phyloP scores from a whole-genome alignment of 495 filamentous ascomycete species.

The Trypethelium eluteriae region DNA sequence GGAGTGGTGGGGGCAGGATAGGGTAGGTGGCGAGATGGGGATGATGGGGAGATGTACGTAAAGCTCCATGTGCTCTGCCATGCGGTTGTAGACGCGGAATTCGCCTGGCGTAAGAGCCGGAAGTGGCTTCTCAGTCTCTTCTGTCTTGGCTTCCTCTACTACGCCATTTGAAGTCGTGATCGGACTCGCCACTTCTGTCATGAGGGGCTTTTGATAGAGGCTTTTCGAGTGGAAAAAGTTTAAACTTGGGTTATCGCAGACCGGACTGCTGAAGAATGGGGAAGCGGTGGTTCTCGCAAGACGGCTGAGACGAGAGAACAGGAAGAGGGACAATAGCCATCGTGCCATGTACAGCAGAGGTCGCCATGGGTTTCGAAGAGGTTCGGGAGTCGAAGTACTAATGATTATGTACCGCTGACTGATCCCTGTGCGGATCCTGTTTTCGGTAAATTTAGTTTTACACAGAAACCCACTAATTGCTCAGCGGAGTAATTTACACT shows the following conservation, averaged over 20 bases:
- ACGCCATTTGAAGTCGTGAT: not conserved
- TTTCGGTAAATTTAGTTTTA: too few relatives aligned
- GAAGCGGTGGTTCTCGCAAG: not conserved
- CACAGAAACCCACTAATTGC: too few relatives aligned
- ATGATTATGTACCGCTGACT: too few relatives aligned
- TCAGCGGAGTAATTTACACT: too few relatives aligned
- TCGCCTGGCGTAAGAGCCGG: slow-evolving; percentile 49
- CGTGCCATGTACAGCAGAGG: not conserved
- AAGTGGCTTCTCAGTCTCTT: slow-evolving; percentile 23
- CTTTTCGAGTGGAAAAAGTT: not conserved
- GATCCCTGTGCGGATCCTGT: too few relatives aligned
- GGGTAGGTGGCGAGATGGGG: too few relatives aligned
- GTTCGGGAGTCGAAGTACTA: not conserved
- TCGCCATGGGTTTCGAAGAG: not conserved
- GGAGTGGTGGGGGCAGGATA: slow-evolving; percentile 2
- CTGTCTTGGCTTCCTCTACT: not conserved
- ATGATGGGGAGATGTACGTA: slow-evolving; percentile 48
- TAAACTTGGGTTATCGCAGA: not conserved
- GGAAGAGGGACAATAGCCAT: not conserved
- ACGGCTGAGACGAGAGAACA: not conserved
- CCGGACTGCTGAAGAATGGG: not conserved
- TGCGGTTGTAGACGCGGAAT: slow-evolving; percentile 59
- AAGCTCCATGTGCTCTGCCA: slow-evolving; percentile 71
- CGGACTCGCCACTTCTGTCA: not conserved
- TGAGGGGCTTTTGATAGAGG: not conserved